Evolutionary conservation across 345 rosid genomes (phyloP).

Genomic region (Melaleuca alternifolia): DNA sequence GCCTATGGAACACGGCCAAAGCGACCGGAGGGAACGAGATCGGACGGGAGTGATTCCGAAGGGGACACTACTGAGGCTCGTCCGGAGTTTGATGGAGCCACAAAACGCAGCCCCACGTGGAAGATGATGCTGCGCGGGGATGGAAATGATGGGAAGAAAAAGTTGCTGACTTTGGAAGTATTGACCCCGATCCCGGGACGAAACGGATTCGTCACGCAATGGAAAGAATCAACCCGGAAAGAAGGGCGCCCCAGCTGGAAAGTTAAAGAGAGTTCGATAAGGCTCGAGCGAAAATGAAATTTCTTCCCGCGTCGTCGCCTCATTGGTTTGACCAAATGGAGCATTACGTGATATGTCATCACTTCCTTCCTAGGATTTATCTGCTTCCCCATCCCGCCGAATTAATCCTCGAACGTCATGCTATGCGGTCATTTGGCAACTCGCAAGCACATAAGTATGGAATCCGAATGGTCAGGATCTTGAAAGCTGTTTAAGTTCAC

Average conservation of each 20-base stretch:
- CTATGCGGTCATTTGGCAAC: neutral
- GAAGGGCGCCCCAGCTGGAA: slow-evolving; percentile 1
- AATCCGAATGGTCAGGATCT: neutral
- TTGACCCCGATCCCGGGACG: neutral
- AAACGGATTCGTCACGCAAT: slow-evolving; percentile 5
- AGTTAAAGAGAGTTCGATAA: neutral
- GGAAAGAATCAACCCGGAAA: neutral
- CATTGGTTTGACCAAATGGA: neutral
- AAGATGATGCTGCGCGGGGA: no score
- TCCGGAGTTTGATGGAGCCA: no score
- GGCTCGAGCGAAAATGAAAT: neutral
- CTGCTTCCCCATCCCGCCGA: accelerated
- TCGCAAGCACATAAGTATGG: neutral
- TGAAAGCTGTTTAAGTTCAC: neutral
- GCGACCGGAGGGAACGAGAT: no score
- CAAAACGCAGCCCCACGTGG: no score
- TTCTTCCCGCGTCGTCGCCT: neutral
- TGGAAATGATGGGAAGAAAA: no score
- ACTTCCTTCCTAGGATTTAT: neutral
- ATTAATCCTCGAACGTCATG: neutral
- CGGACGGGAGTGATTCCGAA: no score
- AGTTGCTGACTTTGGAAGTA: neutral
- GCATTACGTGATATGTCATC: neutral
- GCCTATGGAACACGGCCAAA: no score
- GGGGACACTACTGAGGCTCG: no score